Evolutionary conservation across 2,329 filamentous ascomycete genomes (phyloP), one percentile per base, ranked within the genome.

Genomic region (Parasarocladium wereldwijsianum): DNA sequence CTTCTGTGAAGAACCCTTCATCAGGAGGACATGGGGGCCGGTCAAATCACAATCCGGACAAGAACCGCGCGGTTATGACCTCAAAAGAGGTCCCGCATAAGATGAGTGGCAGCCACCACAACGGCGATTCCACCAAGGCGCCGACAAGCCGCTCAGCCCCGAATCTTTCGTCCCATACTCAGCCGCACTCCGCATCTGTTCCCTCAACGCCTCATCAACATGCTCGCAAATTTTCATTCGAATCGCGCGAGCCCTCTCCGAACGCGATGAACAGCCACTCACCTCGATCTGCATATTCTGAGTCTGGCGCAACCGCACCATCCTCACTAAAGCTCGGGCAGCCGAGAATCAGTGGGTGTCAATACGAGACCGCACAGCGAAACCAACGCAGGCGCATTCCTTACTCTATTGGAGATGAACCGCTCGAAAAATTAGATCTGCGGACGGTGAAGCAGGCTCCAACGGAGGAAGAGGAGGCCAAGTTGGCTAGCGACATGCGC

Each of bases 131-230:
- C 24, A 36, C 45, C 32, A 52, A 47, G 40, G 46, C 38, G 32
- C 42, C 43, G 22, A 43, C 46, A 26, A 47, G 40, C 30, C 39
- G 46, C 39, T 40, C 46, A 35, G 34, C 46, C 14, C 37, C 46
- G 23, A 40, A 44, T 20, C 36, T 47, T 9, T 36, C 43, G 6
- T 45, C 46, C 20, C 26, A 28, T 19, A 17, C 16, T 11, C 41
- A 39, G 16, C 44, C 55, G 10, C 66, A 92, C 48, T 92, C 87
- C 15, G 93, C 69, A 49, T 96, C 87, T 7, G 82, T 94, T 28
- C 87, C 87, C 1, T 92, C 87, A 1, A 96, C 87, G 3, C 90
- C 87, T 7, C 82, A 87, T 46, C 86, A 94, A 51, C 79, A 82
- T 54, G 73, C 85, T 40, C 75, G 84, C 35, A 77, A 86, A 44